A percentile compares a stretch with the other conserved stretches of the same genome.
Evolutionary conservation across 257 asterid genomes (phyloP).

Genomic region (Craterostigma plantagineum): DNA sequence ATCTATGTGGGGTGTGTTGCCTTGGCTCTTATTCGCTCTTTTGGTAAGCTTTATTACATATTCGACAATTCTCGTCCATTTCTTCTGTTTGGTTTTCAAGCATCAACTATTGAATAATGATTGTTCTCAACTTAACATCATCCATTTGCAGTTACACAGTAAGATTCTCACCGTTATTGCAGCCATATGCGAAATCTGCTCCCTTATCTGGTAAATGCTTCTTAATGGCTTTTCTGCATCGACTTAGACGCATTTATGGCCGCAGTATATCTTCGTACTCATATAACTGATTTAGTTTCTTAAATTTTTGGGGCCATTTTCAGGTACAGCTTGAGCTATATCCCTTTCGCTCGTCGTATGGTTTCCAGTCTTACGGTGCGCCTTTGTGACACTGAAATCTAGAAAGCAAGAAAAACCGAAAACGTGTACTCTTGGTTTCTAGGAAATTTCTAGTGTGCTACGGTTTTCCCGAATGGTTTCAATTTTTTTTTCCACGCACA

Average conservation of each 20-base stretch:
- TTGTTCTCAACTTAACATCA: constrained; percentile 5
- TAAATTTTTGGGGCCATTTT: background rate
- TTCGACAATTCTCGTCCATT: background rate
- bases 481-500: too few species aligned
- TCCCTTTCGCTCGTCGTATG: constrained; percentile 86
- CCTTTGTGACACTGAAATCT: constrained; percentile 93
- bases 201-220: constrained; percentile 64
- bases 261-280: constrained; percentile 5
- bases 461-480: too few species aligned
- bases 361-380: constrained; percentile 66
- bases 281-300: too few species aligned
- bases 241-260: background rate
- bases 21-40: constrained; percentile 80
- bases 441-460: too few species aligned
- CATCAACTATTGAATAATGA: background rate
- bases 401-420: constrained; percentile 4
- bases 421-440: too few species aligned
- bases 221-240: background rate
- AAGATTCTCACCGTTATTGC: constrained; percentile 74
- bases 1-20: constrained; percentile 55
- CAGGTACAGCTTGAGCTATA: constrained; percentile 97
- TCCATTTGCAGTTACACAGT: constrained; percentile 87
- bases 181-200: constrained; percentile 68
- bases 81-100: background rate
- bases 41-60: constrained; percentile 30